Evolutionary conservation across 192 early-diverging fungal genomes (phyloP).

Genomic region (Backusella circina): DNA sequence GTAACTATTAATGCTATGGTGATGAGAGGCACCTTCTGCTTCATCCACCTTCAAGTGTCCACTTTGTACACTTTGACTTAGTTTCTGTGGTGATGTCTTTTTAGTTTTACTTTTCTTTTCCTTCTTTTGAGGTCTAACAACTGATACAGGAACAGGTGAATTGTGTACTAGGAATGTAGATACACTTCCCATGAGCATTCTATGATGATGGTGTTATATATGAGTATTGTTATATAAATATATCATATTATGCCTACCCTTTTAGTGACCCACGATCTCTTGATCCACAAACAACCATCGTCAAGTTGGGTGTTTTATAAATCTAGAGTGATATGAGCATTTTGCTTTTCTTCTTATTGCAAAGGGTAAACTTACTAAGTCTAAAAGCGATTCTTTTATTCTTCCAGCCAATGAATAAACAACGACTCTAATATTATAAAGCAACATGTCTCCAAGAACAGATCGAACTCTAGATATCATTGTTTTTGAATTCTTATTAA

Average conservation of each 20-base stretch:
- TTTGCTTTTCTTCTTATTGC: neutral
- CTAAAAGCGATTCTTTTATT: slow-evolving; percentile 19
- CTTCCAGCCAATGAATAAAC: slow-evolving; percentile 25
- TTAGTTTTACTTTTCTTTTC: slow-evolving; percentile 24
- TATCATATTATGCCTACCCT: slow-evolving; percentile 27
- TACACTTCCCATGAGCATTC: slow-evolving; percentile 46
- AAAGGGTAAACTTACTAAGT: slow-evolving; percentile 14
- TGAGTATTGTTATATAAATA: too few relatives aligned
- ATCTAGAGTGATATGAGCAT: neutral
- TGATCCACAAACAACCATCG: slow-evolving; percentile 48
- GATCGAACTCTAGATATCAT: slow-evolving; percentile 25
- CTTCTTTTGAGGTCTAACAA: slow-evolving; percentile 44
- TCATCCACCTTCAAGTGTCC: slow-evolving; percentile 35
- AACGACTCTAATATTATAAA: slow-evolving; percentile 32
- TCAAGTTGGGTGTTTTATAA: slow-evolving; percentile 16
- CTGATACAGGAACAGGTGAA: slow-evolving; percentile 47
- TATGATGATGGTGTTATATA: neutral
- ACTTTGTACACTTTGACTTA: slow-evolving; percentile 32
- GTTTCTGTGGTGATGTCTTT: slow-evolving; percentile 23
- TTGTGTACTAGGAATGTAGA: slow-evolving; percentile 49
- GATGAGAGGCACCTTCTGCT: slow-evolving; percentile 3
- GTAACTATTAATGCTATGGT: slow-evolving; percentile 18
- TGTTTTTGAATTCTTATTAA: slow-evolving; percentile 23
- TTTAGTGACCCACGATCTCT: slow-evolving; percentile 44
- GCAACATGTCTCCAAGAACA: slow-evolving; percentile 27